Evolutionary conservation across 306 rosid genomes (phyloP), one percentile per base, ranked within the genome.

Genomic region (Quercus rubra): DNA sequence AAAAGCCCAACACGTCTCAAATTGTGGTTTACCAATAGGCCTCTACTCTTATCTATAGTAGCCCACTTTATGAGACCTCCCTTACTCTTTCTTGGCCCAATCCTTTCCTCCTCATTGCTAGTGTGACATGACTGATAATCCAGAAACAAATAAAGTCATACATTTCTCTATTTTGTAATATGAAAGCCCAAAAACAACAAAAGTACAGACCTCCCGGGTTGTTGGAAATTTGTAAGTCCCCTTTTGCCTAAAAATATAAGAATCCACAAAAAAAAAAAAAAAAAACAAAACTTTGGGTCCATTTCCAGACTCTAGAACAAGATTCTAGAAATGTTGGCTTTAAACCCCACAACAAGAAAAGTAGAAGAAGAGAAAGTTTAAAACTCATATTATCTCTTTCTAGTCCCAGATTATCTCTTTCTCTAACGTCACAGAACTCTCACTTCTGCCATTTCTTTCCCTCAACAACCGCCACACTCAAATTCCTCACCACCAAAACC

Each of bases 381-480:
- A 23, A 20, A 5, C 5, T 13, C 17, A 41, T 38, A 54, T n/a
- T n/a, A n/a, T n/a, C n/a, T n/a, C 76, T 83, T 72, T 78, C 87
- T 27, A 8, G 72, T 21, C 46, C 83, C 62, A 76, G 83, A 71
- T 43, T 86, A 78, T 73, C 78, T 67, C 20, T 72, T 64, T 23
- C 82, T 11, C 74, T 73, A 0, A 70, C 61, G 76, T 74, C 46
- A 41, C 46, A 7, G 46, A 8, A 41, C 46, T 7, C 87, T 10
- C 80, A 80, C 23, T 51, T 73, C 25, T 49, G 80, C 81, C 84
- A 81, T 74, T 71, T 77, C 14, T 81, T 91, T 74, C 91, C 94
- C 52, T 55, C 91, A 21, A 41, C 46, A 41, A 14, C 87, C 70
- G 30, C 85, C 14, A 21, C 61, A 51, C 77, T 78, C 73, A 59